A percentile compares a stretch with the other conserved stretches of the same genome.
Conservation (phyloP, 2,329 filamentous ascomycete species). For the Zalaria sp. region DNA sequence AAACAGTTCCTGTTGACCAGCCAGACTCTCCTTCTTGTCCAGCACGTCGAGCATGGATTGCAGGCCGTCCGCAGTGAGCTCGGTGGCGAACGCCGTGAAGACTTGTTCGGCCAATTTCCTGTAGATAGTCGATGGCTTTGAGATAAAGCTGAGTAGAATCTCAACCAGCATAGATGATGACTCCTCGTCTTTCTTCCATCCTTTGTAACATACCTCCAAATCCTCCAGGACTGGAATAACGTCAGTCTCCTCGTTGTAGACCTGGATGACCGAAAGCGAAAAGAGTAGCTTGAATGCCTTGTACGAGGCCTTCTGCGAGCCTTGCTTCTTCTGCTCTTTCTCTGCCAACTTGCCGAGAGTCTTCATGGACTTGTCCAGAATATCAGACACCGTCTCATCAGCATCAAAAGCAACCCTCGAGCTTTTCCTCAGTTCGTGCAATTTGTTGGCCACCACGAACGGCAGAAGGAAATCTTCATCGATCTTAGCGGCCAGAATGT, state of each 20-base stretch:
- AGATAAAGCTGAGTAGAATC: conserved; percentile 77
- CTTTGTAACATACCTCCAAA: conserved; percentile 61
- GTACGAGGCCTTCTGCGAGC: conserved; percentile 24
- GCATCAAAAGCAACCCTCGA: neutral
- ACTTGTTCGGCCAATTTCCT: conserved; percentile 78
- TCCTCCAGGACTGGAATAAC: conserved; percentile 72
- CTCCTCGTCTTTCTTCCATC: conserved; percentile 29
- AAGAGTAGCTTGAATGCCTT: conserved; percentile 69
- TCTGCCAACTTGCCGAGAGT: conserved; percentile 10
- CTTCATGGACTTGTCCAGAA: conserved; percentile 11
- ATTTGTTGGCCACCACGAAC: neutral
- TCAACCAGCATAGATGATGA: conserved; percentile 65
- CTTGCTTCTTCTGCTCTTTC: conserved; percentile 14
- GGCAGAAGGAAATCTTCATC: conserved; percentile 3
- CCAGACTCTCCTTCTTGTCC: conserved; percentile 62
- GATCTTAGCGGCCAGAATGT: conserved; percentile 23
- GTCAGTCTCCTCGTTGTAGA: conserved; percentile 82
- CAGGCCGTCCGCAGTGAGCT: conserved; percentile 60
- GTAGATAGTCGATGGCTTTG: conserved; percentile 71
- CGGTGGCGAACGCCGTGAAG: conserved; percentile 65
- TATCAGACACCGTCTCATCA: conserved; percentile 6
- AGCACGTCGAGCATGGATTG: conserved; percentile 56
- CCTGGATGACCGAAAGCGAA: conserved; percentile 69
- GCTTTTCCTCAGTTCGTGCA: conserved; percentile 1
- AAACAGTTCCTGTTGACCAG: conserved; percentile 79